phyloP scores from a whole-genome alignment of 2,329 filamentous ascomycete genomes.

The Purpureocillium takamizusanense region DNA sequence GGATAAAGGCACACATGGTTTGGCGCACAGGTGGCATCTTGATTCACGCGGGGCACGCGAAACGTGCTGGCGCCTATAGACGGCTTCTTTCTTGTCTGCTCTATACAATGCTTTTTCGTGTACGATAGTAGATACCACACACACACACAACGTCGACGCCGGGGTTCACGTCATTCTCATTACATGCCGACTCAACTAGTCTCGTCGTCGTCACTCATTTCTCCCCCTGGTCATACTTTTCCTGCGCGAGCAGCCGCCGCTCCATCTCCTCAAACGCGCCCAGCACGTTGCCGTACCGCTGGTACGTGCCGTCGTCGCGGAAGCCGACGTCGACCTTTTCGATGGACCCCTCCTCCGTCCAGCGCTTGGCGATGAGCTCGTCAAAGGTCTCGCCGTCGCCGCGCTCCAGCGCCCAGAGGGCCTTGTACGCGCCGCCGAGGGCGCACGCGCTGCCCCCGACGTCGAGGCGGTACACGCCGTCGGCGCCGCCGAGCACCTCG shows the following conservation, averaged over 20 bases:
- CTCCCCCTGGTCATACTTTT: slow-evolving; percentile 7
- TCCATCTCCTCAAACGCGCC: slow-evolving; percentile 73
- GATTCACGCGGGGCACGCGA: too few species aligned
- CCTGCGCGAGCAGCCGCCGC: slow-evolving; percentile 44
- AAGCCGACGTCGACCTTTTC: slow-evolving; percentile 79
- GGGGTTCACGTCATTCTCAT: neutral
- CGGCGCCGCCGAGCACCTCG: slow-evolving; percentile 77
- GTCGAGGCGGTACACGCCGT: slow-evolving; percentile 88
- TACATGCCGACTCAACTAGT: neutral
- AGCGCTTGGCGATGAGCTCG: slow-evolving; percentile 71
- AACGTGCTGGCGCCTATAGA: too few species aligned
- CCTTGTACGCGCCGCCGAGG: slow-evolving; percentile 89
- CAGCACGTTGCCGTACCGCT: slow-evolving; percentile 68
- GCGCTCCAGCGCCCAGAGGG: slow-evolving; percentile 81
- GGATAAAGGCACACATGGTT: neutral
- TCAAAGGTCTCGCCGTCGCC: slow-evolving; percentile 69
- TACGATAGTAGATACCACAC: slow-evolving; percentile 3
- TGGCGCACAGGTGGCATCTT: too few species aligned
- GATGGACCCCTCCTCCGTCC: slow-evolving; percentile 78
- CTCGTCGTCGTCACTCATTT: too few species aligned
- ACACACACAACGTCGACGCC: neutral
- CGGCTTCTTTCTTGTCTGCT: too few species aligned
- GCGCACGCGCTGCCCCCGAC: slow-evolving; percentile 94
- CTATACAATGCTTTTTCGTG: slow-evolving; percentile 6
- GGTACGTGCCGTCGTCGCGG: slow-evolving; percentile 59